Evolutionary conservation across 805 yeast genomes (phyloP).

Genomic region (Cyberlindnera amylophila): DNA sequence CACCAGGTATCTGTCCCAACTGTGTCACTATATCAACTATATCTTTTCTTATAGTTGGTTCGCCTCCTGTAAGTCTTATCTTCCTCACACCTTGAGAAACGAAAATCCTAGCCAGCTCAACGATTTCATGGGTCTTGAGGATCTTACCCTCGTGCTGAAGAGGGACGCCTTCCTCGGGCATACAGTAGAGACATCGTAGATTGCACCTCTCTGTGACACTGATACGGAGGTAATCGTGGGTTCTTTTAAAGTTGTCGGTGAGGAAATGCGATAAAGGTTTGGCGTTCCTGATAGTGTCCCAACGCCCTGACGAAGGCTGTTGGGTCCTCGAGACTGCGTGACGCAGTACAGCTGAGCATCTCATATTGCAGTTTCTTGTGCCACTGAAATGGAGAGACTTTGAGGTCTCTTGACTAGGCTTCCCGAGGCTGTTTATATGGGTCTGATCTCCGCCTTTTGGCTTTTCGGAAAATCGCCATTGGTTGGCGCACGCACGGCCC

Average conservation of each 20-base stretch:
- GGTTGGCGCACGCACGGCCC: too few species aligned
- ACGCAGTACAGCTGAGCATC: too few species aligned
- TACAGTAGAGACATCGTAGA: constrained; percentile 45
- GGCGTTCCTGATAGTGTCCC: constrained; percentile 19
- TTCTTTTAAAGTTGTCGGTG: constrained; percentile 41
- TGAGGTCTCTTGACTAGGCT: too few species aligned
- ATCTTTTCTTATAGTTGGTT: constrained; percentile 51
- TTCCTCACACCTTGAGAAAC: constrained; percentile 47
- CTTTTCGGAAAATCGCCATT: too few species aligned
- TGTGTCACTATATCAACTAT: constrained; percentile 39
- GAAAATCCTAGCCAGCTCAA: constrained; percentile 39
- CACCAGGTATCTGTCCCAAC: constrained; percentile 37
- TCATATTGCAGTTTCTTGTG: too few species aligned
- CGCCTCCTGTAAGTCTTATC: constrained; percentile 53
- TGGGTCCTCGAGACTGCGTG: too few species aligned
- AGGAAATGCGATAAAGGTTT: constrained; percentile 38
- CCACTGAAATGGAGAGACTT: too few species aligned
- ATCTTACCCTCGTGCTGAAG: constrained; percentile 39
- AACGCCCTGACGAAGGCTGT: constrained; percentile 1
- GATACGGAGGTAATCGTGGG: constrained; percentile 47
- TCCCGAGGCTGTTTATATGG: too few species aligned
- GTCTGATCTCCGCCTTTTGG: too few species aligned
- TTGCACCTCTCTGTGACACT: constrained; percentile 51
- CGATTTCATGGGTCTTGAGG: constrained; percentile 42
- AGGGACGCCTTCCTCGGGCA: constrained; percentile 56